Evolutionary conservation across 2,329 filamentous ascomycete genomes (phyloP).

Genomic region (Podosphaera aphanis): DNA sequence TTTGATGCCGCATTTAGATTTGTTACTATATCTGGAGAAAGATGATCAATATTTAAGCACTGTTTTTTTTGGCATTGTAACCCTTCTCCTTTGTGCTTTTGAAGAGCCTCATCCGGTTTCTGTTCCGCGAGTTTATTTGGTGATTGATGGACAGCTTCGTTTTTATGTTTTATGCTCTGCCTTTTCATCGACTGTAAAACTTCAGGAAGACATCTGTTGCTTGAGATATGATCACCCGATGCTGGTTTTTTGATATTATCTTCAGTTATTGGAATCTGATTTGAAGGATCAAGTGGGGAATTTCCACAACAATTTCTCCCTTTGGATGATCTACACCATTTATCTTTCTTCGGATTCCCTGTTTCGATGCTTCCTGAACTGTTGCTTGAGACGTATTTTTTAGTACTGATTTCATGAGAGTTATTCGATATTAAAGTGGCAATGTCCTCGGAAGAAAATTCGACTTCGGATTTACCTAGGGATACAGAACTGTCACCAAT

Average conservation of each 20-base stretch:
- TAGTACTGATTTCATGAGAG: constrained; percentile 6
- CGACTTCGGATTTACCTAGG: neutral
- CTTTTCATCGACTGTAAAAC: neutral
- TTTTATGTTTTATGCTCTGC: neutral
- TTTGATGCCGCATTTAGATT: neutral
- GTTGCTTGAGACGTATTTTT: neutral
- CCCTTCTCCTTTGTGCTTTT: constrained; percentile 15
- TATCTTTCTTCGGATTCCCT: neutral
- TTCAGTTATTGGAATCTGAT: no score
- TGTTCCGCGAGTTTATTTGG: neutral
- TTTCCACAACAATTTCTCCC: neutral
- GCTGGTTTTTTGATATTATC: neutral
- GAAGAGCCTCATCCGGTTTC: neutral
- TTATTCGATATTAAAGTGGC: constrained; percentile 5
- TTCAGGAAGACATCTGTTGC: neutral
- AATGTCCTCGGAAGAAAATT: neutral
- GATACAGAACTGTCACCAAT: constrained; percentile 24
- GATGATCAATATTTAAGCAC: constrained; percentile 4
- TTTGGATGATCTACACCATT: neutral
- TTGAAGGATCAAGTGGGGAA: no score
- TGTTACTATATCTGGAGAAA: neutral
- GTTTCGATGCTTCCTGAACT: neutral
- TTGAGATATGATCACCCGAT: neutral
- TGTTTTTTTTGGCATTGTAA: constrained; percentile 16
- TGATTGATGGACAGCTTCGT: neutral